Evolutionary conservation across 2,329 filamentous ascomycete species (phyloP).

Genomic region (Beauveria caledonica): DNA sequence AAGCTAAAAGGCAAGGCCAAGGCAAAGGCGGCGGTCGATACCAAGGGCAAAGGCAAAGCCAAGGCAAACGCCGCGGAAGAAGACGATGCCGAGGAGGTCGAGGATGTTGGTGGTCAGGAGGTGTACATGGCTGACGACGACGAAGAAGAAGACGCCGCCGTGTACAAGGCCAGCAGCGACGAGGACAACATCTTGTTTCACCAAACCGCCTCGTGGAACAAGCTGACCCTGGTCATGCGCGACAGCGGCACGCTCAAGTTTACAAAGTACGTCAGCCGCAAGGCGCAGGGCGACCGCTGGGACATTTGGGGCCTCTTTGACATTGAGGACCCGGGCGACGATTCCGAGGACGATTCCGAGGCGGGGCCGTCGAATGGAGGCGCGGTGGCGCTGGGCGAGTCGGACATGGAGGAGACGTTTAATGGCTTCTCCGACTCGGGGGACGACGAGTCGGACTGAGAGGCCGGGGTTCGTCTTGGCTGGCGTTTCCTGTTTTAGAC

Average conservation of each 20-base stretch:
- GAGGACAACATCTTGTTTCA: constrained; percentile 63
- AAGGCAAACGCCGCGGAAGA: constrained; percentile 25
- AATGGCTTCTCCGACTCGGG: constrained; percentile 44
- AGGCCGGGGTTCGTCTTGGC: background rate
- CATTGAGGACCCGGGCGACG: constrained; percentile 50
- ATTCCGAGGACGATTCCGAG: constrained; percentile 26
- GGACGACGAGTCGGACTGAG: constrained; percentile 30
- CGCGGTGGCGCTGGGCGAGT: constrained; percentile 26
- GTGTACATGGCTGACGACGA: constrained; percentile 93
- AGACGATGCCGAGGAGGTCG: constrained; percentile 26
- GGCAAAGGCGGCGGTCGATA: constrained; percentile 20
- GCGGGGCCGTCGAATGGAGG: constrained; percentile 16
- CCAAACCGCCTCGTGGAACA: constrained; percentile 71
- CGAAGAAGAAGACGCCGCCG: constrained; percentile 71
- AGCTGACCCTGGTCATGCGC: constrained; percentile 78
- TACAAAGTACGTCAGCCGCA: constrained; percentile 86
- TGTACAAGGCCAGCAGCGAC: constrained; percentile 74
- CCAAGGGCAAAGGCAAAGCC: constrained; percentile 24
- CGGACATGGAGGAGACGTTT: constrained; percentile 48
- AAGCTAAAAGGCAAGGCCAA: constrained; percentile 21
- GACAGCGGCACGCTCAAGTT: constrained; percentile 84
- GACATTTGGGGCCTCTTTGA: constrained; percentile 76
- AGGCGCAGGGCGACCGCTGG: constrained; percentile 83
- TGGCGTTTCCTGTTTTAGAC: background rate
- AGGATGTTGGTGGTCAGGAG: constrained; percentile 67